Percentiles rank a stretch among this genome's conserved stretches.
phyloP scores from a whole-genome alignment of 495 filamentous ascomycete species.

The Chaetomium tenue region DNA sequence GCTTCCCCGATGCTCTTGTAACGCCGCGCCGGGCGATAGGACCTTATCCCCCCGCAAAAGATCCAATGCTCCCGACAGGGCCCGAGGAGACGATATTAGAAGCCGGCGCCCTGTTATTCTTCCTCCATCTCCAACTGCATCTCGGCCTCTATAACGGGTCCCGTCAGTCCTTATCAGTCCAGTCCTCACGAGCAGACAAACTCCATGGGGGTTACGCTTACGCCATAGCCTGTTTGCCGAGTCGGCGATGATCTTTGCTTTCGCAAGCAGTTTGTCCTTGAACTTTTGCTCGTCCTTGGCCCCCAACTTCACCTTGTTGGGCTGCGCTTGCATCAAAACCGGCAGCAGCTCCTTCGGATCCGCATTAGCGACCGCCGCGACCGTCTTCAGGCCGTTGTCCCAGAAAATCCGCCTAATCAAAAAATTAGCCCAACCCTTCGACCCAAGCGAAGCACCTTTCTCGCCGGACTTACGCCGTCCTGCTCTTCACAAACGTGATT shows the following conservation, averaged over 20 bases:
- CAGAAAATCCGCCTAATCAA: conserved; percentile 57
- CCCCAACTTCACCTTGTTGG: conserved; percentile 59
- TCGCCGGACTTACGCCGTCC: conserved; percentile 54
- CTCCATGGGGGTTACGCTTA: conserved; percentile 39
- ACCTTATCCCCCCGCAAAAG: neutral
- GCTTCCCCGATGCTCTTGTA: neutral
- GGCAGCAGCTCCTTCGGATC: conserved; percentile 65
- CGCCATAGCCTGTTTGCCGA: conserved; percentile 74
- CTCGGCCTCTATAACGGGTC: conserved; percentile 40
- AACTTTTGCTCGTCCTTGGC: conserved; percentile 62
- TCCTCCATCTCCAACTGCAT: conserved; percentile 48
- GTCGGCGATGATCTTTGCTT: conserved; percentile 66
- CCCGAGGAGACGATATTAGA: neutral
- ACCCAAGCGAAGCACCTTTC: too few relatives aligned
- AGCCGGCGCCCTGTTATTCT: conserved; percentile 27
- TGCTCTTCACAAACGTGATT: conserved; percentile 75
- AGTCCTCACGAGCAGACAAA: neutral
- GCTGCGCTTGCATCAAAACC: conserved; percentile 68
- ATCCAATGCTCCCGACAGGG: neutral
- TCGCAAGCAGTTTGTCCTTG: conserved; percentile 60
- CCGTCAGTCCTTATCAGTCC: neutral
- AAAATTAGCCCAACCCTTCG: conserved; percentile 2
- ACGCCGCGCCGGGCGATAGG: neutral
- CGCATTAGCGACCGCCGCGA: conserved; percentile 66
- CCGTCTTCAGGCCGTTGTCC: conserved; percentile 71